Base-by-base conservation (phyloP, 495 filamentous ascomycete species). In the Talaromyces ruber region DNA sequence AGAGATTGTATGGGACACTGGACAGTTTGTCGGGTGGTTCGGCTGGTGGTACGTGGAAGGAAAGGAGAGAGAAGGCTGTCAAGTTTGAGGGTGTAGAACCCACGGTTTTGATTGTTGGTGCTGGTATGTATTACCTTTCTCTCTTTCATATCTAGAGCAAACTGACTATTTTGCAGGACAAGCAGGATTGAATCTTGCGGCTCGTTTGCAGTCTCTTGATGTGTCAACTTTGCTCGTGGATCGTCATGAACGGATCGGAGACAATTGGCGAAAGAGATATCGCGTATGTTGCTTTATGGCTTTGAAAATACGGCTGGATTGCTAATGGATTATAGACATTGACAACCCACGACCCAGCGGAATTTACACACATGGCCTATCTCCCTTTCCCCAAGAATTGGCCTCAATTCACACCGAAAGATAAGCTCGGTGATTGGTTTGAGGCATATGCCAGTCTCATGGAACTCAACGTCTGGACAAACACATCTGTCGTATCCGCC, bases 361-460 rank as follows among this genome's bases (percentile, higher is more conserved):
- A 86, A 76, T 90, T 83, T 68, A 87, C 90, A 57, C 88, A 92
- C 67, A 71, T 91, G 72, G 86, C 89, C 1, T 92, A 91, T 66
- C 66, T 92, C 0, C 76, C 81, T 0, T 92, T 92, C 64, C 89
- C 89, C 0, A 74, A 81, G 1, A 80, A 77, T 62, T 92, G 89
- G 88, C 74, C 76, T 0, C 71, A 86, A 30, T 90, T 87, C 66
- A 89, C 87, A 0, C 90, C 90, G 0, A 92, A 92, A 68, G 88
- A 92, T 69, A 92, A 92, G 62, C 77, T 92, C 0, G 90, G 82
- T 18, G 85, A 90, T 55, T 93, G 88, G 83, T 85, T 92, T 62
- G 86, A 91, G 57, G 77, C 81, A 3, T 93, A 93, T 63, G 88
- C 86, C 47, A 83, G 79, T 26, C 71, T 83, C 28, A 81, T 92